Percentiles rank a stretch among this genome's conserved stretches.
Conservation (phyloP, 2,329 filamentous ascomycete species). For the Alternaria tenuissima region DNA sequence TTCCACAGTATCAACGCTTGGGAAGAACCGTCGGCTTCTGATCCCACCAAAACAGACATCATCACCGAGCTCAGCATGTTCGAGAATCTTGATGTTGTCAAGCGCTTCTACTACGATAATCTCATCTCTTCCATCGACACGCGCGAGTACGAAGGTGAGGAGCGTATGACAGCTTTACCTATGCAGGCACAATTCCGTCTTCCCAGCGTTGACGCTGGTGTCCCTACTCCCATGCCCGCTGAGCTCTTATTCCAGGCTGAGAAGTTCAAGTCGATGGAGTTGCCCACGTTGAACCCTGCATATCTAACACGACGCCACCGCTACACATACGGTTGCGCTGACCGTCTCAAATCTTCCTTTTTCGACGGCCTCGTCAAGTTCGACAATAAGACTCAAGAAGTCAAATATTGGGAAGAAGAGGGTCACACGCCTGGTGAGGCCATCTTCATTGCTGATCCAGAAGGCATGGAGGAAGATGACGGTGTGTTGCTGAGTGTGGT, state of each 20-base stretch:
- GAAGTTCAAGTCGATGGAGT: slow-evolving; percentile 62
- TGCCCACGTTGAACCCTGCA: slow-evolving; percentile 71
- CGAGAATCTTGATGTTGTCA: slow-evolving; percentile 70
- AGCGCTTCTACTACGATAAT: slow-evolving; percentile 69
- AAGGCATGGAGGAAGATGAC: slow-evolving; percentile 65
- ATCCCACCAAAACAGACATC: slow-evolving; percentile 60
- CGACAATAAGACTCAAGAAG: slow-evolving; percentile 63
- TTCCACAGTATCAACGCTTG: slow-evolving; percentile 84
- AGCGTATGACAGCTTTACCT: slow-evolving; percentile 36
- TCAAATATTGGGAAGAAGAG: slow-evolving; percentile 64
- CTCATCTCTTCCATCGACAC: slow-evolving; percentile 31
- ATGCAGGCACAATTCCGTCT: slow-evolving; percentile 44
- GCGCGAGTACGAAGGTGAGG: slow-evolving; percentile 30
- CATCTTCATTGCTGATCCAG: slow-evolving; percentile 68
- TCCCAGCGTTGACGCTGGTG: slow-evolving; percentile 45
- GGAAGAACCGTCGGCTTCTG: slow-evolving; percentile 61
- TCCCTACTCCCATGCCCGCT: slow-evolving; percentile 10
- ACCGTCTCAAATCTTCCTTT: slow-evolving; percentile 66
- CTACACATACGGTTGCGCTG: slow-evolving; percentile 67
- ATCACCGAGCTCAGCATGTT: slow-evolving; percentile 73
- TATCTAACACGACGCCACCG: slow-evolving; percentile 63
- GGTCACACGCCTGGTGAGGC: slow-evolving; percentile 74
- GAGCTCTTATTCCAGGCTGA: slow-evolving; percentile 23
- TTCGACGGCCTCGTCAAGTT: slow-evolving; percentile 72
- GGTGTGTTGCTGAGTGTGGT: slow-evolving; percentile 70